Evolutionary conservation across 768 basidiomycete species (phyloP), one percentile per base, ranked within the genome.

Genomic region (Paxillus involutus): DNA sequence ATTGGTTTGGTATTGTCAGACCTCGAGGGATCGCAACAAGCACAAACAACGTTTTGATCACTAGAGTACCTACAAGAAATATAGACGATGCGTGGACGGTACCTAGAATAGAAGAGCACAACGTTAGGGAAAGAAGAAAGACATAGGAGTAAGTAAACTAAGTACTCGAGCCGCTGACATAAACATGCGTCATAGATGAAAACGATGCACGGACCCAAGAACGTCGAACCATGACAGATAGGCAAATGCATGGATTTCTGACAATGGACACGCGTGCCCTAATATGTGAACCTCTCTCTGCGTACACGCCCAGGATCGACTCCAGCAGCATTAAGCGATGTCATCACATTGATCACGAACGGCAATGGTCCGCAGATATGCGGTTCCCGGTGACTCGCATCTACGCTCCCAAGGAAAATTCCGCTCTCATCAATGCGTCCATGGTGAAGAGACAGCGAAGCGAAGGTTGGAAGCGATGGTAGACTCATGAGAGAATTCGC

Each of bases 221-320:
- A n/a, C n/a, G n/a, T n/a, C n/a, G n/a, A n/a, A n/a, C n/a, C n/a
- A n/a, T n/a, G n/a, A n/a, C n/a, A n/a, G n/a, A n/a, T n/a, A n/a
- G n/a, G 8, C 44, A 45, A 10, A n/a, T 5, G 29, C 8, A 45
- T 9, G n/a, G 21, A 26, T 16, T 6, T 45, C 43, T 26, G 24
- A 14, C 24, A 10, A 13, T 40, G 6, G 29, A 39, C 12, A 24
- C 19, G n/a, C 16, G 33, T 39, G 10, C 41, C 47, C 37, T 62
- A 67, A 24, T 59, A 69, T 12, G 65, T 65, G 44, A 67, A 64
- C 16, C 65, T 47, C 52, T 64, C 65, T 44, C 65, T 60, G 10
- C 55, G 36, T 3, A 68, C 65, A 16, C 29, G 49, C 55, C 65
- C 63, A 14, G 61, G 53, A 32, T 66, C 55, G 6, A 66, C 66